Evolutionary conservation across 1,284 basidiomycete genomes (phyloP), one percentile per base, ranked within the genome.

Genomic region (Trametes sp.): DNA sequence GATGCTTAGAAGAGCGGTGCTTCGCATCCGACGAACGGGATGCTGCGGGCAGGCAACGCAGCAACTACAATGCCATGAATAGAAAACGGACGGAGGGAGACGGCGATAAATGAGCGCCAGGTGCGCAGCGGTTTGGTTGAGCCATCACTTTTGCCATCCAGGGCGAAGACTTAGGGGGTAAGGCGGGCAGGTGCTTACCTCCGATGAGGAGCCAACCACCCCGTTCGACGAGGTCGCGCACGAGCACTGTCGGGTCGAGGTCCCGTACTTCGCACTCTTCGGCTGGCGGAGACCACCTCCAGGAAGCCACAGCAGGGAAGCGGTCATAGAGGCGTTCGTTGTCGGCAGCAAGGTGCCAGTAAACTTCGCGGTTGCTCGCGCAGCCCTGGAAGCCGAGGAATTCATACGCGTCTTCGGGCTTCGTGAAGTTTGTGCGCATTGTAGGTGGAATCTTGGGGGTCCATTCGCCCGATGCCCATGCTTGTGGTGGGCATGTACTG

Each of bases 161-260:
- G n/a, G n/a, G n/a, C n/a, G n/a, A n/a, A n/a, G n/a, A n/a, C n/a
- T n/a, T n/a, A n/a, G n/a, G n/a, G n/a, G n/a, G n/a, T n/a, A n/a
- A n/a, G n/a, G n/a, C n/a, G n/a, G n/a, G n/a, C n/a, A n/a, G 14
- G n/a, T 50, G 75, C 83, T 63, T 71, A 86, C 86, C 86, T 44
- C 87, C 87, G 9, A 89, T 73, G 16, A 89, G 67, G 23, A 89
- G 76, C 87, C 87, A 89, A 2, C 88, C 87, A 19, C 87, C 88
- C n/a, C 84, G 76, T 70, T 88, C 82, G n/a, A 88, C 86, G 66
- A 89, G 74, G 65, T 86, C 81, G 59, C 75, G 78, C 28, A 88
- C 76, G 49, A 89, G 74, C 16, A 74, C 74, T 35, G 77, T 79
- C 13, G 74, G 69, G 54, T 78, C 70, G 61, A 86, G 74, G 19